Evolutionary conservation across 345 rosid species (phyloP).

Genomic region (Laguncularia racemosa): DNA sequence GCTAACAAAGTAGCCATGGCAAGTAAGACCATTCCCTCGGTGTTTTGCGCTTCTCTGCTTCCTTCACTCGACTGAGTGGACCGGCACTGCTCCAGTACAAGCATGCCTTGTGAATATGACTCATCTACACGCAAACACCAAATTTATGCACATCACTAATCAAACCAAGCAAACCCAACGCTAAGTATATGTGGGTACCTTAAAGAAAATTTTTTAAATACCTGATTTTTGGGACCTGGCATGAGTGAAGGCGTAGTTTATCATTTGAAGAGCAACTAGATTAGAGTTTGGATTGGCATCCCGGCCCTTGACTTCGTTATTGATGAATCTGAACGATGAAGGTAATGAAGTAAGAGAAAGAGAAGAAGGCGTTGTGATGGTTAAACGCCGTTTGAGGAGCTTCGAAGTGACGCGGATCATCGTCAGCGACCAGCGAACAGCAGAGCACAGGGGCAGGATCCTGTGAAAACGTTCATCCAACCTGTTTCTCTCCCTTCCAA

Average conservation of each 20-base stretch:
- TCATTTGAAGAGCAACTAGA: slow-evolving; percentile 83
- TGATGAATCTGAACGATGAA: slow-evolving; percentile 30
- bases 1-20: slow-evolving; percentile 73
- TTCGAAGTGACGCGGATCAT: slow-evolving; percentile 6
- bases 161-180: neutral
- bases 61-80: slow-evolving; percentile 46
- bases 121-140: slow-evolving; percentile 34
- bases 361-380: neutral
- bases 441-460: too few relatives aligned
- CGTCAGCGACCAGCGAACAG: too few relatives aligned
- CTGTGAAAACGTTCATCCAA: too few relatives aligned
- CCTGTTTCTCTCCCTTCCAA: too few relatives aligned
- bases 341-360: slow-evolving; percentile 7
- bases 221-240: slow-evolving; percentile 75
- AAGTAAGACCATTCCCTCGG: slow-evolving; percentile 57
- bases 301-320: slow-evolving; percentile 33
- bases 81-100: slow-evolving; percentile 78
- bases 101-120: slow-evolving; percentile 68
- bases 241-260: slow-evolving; percentile 73
- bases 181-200: neutral
- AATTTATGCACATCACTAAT: neutral
- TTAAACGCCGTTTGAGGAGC: neutral
- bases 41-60: slow-evolving; percentile 39
- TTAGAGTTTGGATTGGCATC: slow-evolving; percentile 17
- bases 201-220: slow-evolving; percentile 3